phyloP scores from a whole-genome alignment of 169 alveolate species.

The Cardiosporidium cionae region DNA sequence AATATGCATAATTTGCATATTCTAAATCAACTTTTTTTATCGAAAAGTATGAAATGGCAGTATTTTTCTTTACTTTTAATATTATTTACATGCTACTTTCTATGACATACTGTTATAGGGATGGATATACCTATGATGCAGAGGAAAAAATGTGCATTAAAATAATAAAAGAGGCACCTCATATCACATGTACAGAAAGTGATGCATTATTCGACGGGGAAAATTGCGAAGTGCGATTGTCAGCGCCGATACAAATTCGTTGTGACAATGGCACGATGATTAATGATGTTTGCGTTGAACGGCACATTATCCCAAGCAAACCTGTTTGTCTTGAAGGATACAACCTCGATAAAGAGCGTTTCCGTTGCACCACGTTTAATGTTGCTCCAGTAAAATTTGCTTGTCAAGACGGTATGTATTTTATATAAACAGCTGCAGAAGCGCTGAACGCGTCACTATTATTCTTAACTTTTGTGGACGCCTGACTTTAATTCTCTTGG shows the following conservation, averaged over 20 bases:
- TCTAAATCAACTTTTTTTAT: too few species aligned
- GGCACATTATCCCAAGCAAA: neutral
- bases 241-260: neutral
- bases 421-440: too few species aligned
- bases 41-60: too few species aligned
- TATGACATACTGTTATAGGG: neutral
- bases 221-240: neutral
- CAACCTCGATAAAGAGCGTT: neutral
- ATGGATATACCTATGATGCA: slow-evolving; percentile 1
- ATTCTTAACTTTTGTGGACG: too few species aligned
- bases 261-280: neutral
- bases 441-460: too few species aligned
- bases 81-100: too few species aligned
- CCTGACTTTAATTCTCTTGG: too few species aligned
- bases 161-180: slow-evolving; percentile 13
- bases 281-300: slow-evolving; percentile 4
- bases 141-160: slow-evolving; percentile 6
- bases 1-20: too few species aligned
- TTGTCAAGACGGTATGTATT: slow-evolving; percentile 7
- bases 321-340: neutral
- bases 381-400: slow-evolving; percentile 11
- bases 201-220: slow-evolving; percentile 7
- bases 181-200: slow-evolving; percentile 3
- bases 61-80: too few species aligned
- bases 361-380: neutral